Evolutionary conservation across 495 filamentous ascomycete genomes (phyloP).

Genomic region (Haplographium delicatum): DNA sequence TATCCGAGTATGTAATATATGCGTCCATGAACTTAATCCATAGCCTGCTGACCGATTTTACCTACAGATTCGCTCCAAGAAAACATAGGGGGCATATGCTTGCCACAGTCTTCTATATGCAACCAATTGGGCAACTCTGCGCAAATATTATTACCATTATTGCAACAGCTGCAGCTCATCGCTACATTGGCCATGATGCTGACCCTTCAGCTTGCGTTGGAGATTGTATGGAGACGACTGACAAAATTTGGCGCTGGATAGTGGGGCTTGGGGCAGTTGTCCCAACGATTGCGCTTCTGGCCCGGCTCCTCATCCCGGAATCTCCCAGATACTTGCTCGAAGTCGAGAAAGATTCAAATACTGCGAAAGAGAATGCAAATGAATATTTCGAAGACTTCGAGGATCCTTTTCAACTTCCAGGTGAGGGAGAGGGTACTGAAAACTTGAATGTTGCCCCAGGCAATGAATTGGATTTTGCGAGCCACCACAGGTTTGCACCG

Average conservation of each 20-base stretch:
- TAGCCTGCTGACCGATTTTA: not conserved
- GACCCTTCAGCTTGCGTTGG: conserved; percentile 40
- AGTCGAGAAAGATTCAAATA: not conserved
- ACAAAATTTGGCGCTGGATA: conserved; percentile 53
- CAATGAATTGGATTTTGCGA: too few species aligned
- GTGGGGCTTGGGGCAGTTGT: conserved; percentile 56
- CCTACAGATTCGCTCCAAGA: conserved; percentile 44
- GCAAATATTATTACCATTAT: conserved; percentile 34
- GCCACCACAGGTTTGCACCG: not conserved
- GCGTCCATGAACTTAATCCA: not conserved
- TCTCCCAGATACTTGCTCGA: conserved; percentile 41
- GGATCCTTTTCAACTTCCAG: not conserved
- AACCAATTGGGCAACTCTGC: conserved; percentile 57
- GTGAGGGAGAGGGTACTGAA: not conserved
- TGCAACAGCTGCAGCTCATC: too few species aligned
- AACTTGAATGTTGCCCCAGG: not conserved
- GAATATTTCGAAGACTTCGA: not conserved
- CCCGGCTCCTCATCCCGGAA: conserved; percentile 57
- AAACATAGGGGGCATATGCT: conserved; percentile 55
- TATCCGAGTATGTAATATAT: not conserved
- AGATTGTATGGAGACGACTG: conserved; percentile 21
- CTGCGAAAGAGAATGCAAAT: not conserved
- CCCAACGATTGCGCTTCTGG: conserved; percentile 49
- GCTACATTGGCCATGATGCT: conserved; percentile 41
- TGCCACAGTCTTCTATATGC: conserved; percentile 60